Conservation (phyloP, 345 rosid genomes). For the Balakata baccata region DNA sequence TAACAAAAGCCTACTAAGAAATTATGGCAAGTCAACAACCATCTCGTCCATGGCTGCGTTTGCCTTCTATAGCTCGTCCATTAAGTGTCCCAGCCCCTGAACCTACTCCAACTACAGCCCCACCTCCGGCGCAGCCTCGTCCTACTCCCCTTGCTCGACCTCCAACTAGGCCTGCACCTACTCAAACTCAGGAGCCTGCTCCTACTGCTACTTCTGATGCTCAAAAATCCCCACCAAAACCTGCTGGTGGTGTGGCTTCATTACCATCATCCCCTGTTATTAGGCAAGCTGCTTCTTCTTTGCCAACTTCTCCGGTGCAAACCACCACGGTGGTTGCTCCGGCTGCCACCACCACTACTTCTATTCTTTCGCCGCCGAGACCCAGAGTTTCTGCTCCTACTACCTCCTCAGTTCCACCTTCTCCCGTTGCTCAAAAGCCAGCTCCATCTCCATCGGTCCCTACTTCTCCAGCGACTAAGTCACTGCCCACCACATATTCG, state of each 20-base stretch:
- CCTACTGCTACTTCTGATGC: neutral
- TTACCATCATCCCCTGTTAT: neutral
- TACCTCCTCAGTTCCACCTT: neutral
- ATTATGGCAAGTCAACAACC: slow-evolving; percentile 43
- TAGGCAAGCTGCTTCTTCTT: neutral
- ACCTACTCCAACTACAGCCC: slow-evolving; percentile 22
- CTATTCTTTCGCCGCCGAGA: neutral
- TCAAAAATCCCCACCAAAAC: slow-evolving; percentile 15
- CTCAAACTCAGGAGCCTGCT: neutral
- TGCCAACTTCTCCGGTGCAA: neutral
- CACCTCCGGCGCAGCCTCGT: neutral
- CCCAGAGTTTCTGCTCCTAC: neutral
- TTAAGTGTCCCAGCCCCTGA: slow-evolving; percentile 14
- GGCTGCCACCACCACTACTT: neutral
- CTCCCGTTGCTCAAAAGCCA: neutral
- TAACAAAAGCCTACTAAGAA: neutral
- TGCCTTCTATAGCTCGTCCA: slow-evolving; percentile 50
- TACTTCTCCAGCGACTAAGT: neutral
- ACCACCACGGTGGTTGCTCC: neutral
- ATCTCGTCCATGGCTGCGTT: slow-evolving; percentile 59
- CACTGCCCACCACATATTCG: neutral
- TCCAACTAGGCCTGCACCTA: neutral
- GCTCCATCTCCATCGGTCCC: neutral
- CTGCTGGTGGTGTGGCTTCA: neutral
- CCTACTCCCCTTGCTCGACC: neutral